Evolutionary conservation across 768 basidiomycete genomes (phyloP).

Genomic region (Trametes sanguinea): DNA sequence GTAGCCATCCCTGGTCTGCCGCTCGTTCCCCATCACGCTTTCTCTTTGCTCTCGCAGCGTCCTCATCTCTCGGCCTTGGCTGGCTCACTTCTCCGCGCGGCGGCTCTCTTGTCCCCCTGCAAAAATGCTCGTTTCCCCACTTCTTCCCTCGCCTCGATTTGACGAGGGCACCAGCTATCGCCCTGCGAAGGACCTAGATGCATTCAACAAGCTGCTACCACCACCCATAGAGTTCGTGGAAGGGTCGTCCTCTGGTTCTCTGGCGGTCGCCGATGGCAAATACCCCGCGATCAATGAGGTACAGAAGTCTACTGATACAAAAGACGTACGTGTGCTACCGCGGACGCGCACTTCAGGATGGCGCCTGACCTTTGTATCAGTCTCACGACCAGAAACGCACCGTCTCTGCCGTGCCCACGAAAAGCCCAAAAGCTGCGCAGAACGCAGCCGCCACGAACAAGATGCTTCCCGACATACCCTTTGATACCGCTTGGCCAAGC

Average conservation of each 20-base stretch:
- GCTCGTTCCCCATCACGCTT: slow-evolving; percentile 4
- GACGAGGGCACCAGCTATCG: slow-evolving; percentile 56
- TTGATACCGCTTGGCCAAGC: slow-evolving; percentile 67
- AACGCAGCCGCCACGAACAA: slow-evolving; percentile 33
- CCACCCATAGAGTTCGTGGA: slow-evolving; percentile 84
- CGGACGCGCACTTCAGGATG: neutral
- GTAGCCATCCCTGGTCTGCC: neutral
- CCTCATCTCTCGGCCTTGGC: neutral
- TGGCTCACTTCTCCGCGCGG: neutral
- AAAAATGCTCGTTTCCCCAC: slow-evolving; percentile 69
- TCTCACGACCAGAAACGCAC: slow-evolving; percentile 11
- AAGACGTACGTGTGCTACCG: slow-evolving; percentile 3
- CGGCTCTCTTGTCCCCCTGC: neutral
- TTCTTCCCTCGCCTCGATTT: slow-evolving; percentile 56
- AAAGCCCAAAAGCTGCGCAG: slow-evolving; percentile 28
- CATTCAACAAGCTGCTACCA: slow-evolving; percentile 76
- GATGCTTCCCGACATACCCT: slow-evolving; percentile 51
- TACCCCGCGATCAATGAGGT: slow-evolving; percentile 81
- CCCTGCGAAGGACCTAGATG: slow-evolving; percentile 70
- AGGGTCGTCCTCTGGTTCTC: slow-evolving; percentile 75
- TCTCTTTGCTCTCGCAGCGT: neutral
- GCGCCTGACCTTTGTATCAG: neutral
- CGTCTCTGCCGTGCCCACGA: slow-evolving; percentile 29
- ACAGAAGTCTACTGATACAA: slow-evolving; percentile 35
- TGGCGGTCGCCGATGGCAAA: slow-evolving; percentile 72